Percentiles rank a stretch among this genome's conserved stretches.
Evolutionary conservation across 2,329 filamentous ascomycete species (phyloP).

Genomic region (Remersonia thermophila): DNA sequence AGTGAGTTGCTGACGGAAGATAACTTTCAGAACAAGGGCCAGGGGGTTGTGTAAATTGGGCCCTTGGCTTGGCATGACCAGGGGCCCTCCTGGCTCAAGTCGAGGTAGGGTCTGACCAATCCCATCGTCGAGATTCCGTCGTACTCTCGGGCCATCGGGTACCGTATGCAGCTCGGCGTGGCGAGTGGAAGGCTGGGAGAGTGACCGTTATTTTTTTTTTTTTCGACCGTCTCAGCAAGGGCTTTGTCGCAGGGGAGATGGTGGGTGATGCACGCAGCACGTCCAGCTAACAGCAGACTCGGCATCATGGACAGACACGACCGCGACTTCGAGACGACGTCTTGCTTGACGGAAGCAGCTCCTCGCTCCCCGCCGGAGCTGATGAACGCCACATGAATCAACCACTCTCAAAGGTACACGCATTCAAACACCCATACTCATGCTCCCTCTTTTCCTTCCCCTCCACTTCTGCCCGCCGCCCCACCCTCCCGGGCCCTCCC

Average conservation of each 20-base stretch:
- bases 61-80: conserved; percentile 23
- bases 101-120: conserved; percentile 21
- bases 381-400: conserved; percentile 33
- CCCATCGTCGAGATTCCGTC: conserved; percentile 11
- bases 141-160: conserved; percentile 13
- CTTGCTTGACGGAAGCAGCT: conserved; percentile 19
- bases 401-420: conserved; percentile 32
- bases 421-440: not conserved
- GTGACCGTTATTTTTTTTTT: too few relatives aligned
- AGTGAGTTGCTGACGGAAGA: conserved; percentile 15
- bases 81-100: conserved; percentile 19
- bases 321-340: conserved; percentile 19
- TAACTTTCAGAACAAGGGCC: conserved; percentile 11
- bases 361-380: conserved; percentile 24
- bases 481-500: not conserved
- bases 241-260: too few relatives aligned
- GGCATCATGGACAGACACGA: conserved; percentile 15
- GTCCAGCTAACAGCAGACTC: conserved; percentile 13
- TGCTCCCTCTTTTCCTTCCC: conserved; percentile 11
- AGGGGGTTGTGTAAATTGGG: conserved; percentile 14
- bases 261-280: too few relatives aligned
- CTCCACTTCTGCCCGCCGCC: conserved; percentile 6
- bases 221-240: not conserved
- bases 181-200: too few relatives aligned
- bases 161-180: too few relatives aligned